Percentiles rank a stretch among this genome's conserved stretches.
These are phyloP conservation scores for Malassezia obtusa DNA, from an alignment of 1,284 basidiomycete genomes.

Conservation along the genomic window DNA sequence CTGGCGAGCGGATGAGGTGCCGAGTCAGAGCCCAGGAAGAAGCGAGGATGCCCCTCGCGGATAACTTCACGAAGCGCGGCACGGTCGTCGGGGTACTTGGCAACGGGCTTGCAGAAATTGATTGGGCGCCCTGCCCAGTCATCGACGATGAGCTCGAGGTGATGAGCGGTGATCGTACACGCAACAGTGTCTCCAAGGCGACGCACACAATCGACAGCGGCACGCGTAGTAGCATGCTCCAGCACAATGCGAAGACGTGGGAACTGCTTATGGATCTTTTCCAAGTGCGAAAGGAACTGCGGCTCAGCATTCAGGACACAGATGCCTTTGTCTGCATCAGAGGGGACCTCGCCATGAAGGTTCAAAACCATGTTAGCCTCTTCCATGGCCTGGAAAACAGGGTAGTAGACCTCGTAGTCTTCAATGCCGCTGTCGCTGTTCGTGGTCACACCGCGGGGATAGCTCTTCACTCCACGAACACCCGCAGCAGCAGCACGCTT, in stretches of 20 bases:
- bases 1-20: slow-evolving; percentile 78
- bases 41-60: slow-evolving; percentile 67
- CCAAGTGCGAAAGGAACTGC: slow-evolving; percentile 77
- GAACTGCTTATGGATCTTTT: slow-evolving; percentile 70
- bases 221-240: slow-evolving; percentile 95
- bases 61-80: slow-evolving; percentile 73
- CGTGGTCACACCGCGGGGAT: slow-evolving; percentile 93
- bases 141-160: slow-evolving; percentile 86
- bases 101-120: slow-evolving; percentile 97
- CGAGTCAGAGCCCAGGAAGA: slow-evolving; percentile 95
- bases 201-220: slow-evolving; percentile 68
- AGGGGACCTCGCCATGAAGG: slow-evolving; percentile 92
- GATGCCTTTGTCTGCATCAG: slow-evolving; percentile 70
- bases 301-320: slow-evolving; percentile 91
- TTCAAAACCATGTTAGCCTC: slow-evolving; percentile 86
- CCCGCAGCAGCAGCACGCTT: slow-evolving; percentile 57
- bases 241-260: slow-evolving; percentile 91
- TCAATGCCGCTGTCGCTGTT: slow-evolving; percentile 95
- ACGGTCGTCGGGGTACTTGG: slow-evolving; percentile 88
- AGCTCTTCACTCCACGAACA: slow-evolving; percentile 75
- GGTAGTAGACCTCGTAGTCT: slow-evolving; percentile 87
- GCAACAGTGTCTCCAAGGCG: slow-evolving; percentile 62
- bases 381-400: slow-evolving; percentile 90
- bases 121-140: slow-evolving; percentile 93
- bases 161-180: slow-evolving; percentile 95